A percentile compares a stretch with the other conserved stretches of the same genome.
phyloP scores from a whole-genome alignment of 2,329 filamentous ascomycete species.

The Cyanodermella asteris region DNA sequence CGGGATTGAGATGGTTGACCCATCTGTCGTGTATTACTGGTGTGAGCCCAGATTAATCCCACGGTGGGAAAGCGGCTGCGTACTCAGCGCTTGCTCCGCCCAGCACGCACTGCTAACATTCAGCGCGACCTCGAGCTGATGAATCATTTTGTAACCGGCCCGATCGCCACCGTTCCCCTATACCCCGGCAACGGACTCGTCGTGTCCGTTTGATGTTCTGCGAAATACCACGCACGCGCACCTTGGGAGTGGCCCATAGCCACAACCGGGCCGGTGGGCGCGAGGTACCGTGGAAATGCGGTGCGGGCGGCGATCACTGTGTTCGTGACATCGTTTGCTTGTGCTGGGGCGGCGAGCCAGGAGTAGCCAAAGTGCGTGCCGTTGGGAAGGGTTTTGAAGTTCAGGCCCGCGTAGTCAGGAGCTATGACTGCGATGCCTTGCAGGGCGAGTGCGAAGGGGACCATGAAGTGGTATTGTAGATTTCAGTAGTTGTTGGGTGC shows the following conservation, averaged over 20 bases:
- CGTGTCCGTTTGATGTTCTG: slow-evolving; percentile 14
- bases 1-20: too few relatives aligned
- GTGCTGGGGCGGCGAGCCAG: slow-evolving; percentile 16
- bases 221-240: slow-evolving; percentile 21
- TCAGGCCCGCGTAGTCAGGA: slow-evolving; percentile 24
- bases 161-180: slow-evolving; percentile 15
- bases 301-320: slow-evolving; percentile 19
- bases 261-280: slow-evolving; percentile 17
- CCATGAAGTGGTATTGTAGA: slow-evolving; percentile 20
- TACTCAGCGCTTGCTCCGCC: slow-evolving; percentile 8
- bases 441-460: slow-evolving; percentile 18
- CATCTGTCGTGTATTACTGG: too few relatives aligned
- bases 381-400: slow-evolving; percentile 15
- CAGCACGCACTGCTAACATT: background rate
- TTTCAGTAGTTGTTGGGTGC: slow-evolving; percentile 20
- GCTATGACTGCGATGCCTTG: slow-evolving; percentile 24
- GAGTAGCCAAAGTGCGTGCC: slow-evolving; percentile 18
- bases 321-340: slow-evolving; percentile 22
- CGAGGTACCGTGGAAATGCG: slow-evolving; percentile 21
- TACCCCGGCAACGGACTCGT: slow-evolving; percentile 15
- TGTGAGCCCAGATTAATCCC: too few relatives aligned
- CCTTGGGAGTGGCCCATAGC: slow-evolving; percentile 26
- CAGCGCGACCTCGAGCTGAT: slow-evolving; percentile 5
- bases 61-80: slow-evolving; percentile 9
- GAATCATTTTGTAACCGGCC: slow-evolving; percentile 12